Evolutionary conservation across 208 protist genomes (phyloP).

Genomic region (Acanthamoeba sp.): DNA sequence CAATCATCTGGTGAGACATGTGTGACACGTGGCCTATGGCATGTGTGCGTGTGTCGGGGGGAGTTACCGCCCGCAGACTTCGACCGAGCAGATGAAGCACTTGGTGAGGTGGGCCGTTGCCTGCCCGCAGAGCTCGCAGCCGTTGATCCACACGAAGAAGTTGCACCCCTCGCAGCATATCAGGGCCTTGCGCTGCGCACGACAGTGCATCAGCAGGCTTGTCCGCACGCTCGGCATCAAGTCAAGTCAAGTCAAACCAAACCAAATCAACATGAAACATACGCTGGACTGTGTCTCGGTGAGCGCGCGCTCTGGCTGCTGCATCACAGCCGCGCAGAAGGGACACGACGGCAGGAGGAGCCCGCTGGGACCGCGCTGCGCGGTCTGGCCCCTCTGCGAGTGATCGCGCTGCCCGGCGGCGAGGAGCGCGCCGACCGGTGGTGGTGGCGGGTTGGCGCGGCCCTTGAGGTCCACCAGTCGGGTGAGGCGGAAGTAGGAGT

Average conservation of each 20-base stretch:
- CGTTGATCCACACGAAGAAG: constrained; percentile 25
- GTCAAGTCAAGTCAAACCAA: neutral
- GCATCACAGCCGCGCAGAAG: constrained; percentile 5
- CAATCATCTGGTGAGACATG: neutral
- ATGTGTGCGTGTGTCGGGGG: too few species aligned
- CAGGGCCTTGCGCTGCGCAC: neutral
- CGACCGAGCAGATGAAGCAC: neutral
- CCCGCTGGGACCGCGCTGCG: neutral
- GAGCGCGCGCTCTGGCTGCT: neutral
- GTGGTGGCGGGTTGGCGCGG: neutral
- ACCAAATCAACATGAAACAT: neutral
- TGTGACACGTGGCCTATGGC: too few species aligned
- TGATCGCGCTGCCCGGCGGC: too few species aligned
- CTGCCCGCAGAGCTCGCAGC: constrained; percentile 8
- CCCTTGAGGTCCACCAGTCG: constrained; percentile 7
- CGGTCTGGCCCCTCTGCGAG: too few species aligned
- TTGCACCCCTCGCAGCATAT: neutral
- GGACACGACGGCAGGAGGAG: neutral
- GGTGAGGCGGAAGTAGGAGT: constrained; percentile 2
- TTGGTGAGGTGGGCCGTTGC: neutral
- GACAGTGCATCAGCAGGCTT: neutral
- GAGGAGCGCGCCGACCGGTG: neutral
- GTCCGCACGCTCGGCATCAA: too few species aligned
- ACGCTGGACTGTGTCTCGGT: neutral
- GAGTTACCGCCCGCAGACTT: neutral